Percentiles rank a stretch among this genome's conserved stretches.
phyloP scores from a whole-genome alignment of 1,284 basidiomycete genomes.

The Naganishia sp. region DNA sequence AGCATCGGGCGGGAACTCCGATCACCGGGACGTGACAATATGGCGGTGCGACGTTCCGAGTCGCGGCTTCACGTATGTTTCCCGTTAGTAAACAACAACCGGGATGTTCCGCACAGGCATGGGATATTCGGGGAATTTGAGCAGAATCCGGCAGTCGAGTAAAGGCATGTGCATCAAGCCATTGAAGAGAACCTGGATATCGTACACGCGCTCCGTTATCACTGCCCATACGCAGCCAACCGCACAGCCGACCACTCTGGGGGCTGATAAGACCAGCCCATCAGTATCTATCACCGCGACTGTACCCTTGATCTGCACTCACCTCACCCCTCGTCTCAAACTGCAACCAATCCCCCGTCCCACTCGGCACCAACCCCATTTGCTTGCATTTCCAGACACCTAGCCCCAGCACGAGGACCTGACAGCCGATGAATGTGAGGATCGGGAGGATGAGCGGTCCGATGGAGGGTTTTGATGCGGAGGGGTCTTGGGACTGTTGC shows the following conservation, averaged over 20 bases:
- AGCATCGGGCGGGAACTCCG: no score
- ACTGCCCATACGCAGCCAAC: constrained; percentile 1
- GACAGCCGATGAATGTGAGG: constrained; percentile 49
- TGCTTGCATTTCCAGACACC: constrained; percentile 86
- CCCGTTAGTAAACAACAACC: no score
- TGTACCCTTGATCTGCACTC: constrained; percentile 44
- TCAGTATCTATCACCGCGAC: neutral
- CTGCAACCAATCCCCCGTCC: constrained; percentile 86
- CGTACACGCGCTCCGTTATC: neutral
- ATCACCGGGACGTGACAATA: no score
- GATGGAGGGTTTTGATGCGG: constrained; percentile 38
- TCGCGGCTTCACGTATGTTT: no score
- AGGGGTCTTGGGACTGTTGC: constrained; percentile 27
- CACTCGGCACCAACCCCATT: constrained; percentile 84
- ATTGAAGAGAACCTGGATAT: no score
- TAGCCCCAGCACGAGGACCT: constrained; percentile 61
- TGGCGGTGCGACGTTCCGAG: no score
- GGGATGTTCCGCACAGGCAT: no score
- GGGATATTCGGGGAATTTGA: no score
- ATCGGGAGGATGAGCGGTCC: constrained; percentile 44
- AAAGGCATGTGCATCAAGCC: no score
- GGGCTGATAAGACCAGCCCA: neutral
- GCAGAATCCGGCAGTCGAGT: no score
- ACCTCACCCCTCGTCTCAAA: constrained; percentile 78
- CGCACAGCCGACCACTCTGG: constrained; percentile 4